phyloP scores from a whole-genome alignment of 805 yeast genomes.

The Candida insectalens region DNA sequence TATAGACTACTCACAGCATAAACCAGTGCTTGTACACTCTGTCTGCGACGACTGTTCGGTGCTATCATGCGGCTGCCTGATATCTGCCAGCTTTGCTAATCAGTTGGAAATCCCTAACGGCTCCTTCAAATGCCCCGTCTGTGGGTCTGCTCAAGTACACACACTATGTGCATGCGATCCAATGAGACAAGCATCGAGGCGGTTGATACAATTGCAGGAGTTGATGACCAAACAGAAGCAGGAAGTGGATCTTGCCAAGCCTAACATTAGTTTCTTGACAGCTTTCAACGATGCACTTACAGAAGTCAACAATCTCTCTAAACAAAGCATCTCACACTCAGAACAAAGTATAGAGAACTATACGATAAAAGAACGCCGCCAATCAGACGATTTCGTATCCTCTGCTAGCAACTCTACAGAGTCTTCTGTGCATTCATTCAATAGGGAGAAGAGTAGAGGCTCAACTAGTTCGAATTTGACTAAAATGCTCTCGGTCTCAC shows the following conservation, averaged over 20 bases:
- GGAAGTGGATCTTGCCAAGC: constrained; percentile 4
- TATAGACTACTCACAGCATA: constrained; percentile 14
- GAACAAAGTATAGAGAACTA: neutral
- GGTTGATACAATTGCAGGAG: constrained; percentile 7
- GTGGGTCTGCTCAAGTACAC: constrained; percentile 15
- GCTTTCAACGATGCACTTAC: constrained; percentile 27
- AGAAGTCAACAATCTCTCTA: constrained; percentile 14
- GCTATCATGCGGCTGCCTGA: constrained; percentile 31
- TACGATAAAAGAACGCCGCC: neutral
- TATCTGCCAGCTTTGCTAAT: constrained; percentile 23
- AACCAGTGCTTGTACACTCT: constrained; percentile 12
- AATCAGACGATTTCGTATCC: too few relatives aligned
- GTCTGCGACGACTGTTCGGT: constrained; percentile 22
- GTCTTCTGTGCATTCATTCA: constrained; percentile 13
- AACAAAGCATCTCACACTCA: neutral
- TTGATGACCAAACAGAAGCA: neutral
- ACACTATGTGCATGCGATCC: constrained; percentile 25
- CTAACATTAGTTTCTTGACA: constrained; percentile 19
- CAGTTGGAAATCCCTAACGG: constrained; percentile 11
- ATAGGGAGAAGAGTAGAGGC: constrained; percentile 11
- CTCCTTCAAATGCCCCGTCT: constrained; percentile 28
- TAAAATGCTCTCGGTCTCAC: constrained; percentile 13
- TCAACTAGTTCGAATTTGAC: constrained; percentile 15
- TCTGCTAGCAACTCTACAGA: constrained; percentile 12
- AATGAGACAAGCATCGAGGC: constrained; percentile 19